phyloP scores from a whole-genome alignment of 2,329 filamentous ascomycete genomes.

The Lachnellula occidentalis region DNA sequence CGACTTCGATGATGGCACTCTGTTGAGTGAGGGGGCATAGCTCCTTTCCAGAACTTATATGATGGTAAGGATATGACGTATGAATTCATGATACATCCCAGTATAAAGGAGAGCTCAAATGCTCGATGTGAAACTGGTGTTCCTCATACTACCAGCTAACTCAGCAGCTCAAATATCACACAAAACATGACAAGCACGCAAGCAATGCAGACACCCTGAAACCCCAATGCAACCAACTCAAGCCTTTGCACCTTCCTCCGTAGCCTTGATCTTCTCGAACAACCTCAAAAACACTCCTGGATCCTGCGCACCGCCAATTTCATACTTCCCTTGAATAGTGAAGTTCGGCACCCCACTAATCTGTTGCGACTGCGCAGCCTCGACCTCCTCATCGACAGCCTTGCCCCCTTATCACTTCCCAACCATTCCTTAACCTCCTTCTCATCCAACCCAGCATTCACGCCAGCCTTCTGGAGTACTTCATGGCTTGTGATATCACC shows the following conservation, averaged over 20 bases:
- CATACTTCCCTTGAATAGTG: slow-evolving; percentile 61
- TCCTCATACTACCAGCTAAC: background rate
- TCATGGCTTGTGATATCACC: slow-evolving; percentile 56
- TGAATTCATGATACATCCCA: too few relatives aligned
- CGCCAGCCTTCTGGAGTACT: slow-evolving; percentile 47
- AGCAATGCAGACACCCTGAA: background rate
- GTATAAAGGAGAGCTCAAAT: too few relatives aligned
- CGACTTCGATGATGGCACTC: too few relatives aligned
- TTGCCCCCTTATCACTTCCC: slow-evolving; percentile 45
- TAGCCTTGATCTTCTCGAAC: slow-evolving; percentile 49
- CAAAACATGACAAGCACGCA: background rate
- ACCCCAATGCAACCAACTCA: background rate
- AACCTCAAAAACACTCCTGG: slow-evolving; percentile 59
- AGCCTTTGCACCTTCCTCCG: slow-evolving; percentile 22
- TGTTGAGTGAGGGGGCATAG: too few relatives aligned
- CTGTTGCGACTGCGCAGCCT: slow-evolving; percentile 38
- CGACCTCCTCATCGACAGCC: slow-evolving; percentile 31
- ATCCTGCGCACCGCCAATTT: slow-evolving; percentile 68
- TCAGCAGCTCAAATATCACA: background rate
- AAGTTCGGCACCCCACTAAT: slow-evolving; percentile 71
- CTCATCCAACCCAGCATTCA: slow-evolving; percentile 47
- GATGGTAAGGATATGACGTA: too few relatives aligned
- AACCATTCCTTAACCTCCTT: slow-evolving; percentile 50
- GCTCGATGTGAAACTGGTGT: background rate
- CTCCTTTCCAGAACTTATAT: too few relatives aligned